phyloP scores from a whole-genome alignment of 495 filamentous ascomycete genomes.

The Aspergillus taichungensis region DNA sequence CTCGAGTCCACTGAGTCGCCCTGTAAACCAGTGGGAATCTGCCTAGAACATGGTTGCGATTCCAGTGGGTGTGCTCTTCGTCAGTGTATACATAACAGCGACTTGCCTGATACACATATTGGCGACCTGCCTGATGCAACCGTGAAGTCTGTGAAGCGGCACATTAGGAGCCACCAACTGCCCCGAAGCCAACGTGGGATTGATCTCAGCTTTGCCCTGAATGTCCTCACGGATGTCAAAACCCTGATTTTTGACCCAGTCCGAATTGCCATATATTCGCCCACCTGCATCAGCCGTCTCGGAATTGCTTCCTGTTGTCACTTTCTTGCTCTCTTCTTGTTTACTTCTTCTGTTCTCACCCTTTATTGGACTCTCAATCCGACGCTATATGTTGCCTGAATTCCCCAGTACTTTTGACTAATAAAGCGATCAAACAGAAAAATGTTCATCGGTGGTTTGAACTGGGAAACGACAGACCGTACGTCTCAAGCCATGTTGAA shows the following conservation, averaged over 20 bases:
- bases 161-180: too few species aligned
- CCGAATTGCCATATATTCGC: too few species aligned
- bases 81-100: slow-evolving; percentile 10
- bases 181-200: too few species aligned
- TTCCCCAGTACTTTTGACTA: not conserved
- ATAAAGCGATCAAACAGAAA: slow-evolving; percentile 49
- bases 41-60: slow-evolving; percentile 13
- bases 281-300: too few species aligned
- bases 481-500: slow-evolving; percentile 22
- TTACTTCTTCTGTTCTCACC: not conserved
- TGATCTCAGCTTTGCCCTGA: too few species aligned
- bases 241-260: too few species aligned
- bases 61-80: not conserved
- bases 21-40: slow-evolving; percentile 30
- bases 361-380: not conserved
- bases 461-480: slow-evolving; percentile 99
- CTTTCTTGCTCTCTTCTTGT: not conserved
- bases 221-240: too few species aligned
- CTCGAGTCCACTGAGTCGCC: slow-evolving; percentile 19
- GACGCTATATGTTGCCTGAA: not conserved
- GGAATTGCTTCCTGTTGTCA: too few species aligned
- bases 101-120: too few species aligned
- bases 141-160: not conserved
- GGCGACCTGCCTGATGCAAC: not conserved
- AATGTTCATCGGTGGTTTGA: slow-evolving; percentile 98